These are phyloP conservation scores for Entoloma clypeatum DNA, from an alignment of 1,284 basidiomycete genomes.

Conservation along the genomic window DNA sequence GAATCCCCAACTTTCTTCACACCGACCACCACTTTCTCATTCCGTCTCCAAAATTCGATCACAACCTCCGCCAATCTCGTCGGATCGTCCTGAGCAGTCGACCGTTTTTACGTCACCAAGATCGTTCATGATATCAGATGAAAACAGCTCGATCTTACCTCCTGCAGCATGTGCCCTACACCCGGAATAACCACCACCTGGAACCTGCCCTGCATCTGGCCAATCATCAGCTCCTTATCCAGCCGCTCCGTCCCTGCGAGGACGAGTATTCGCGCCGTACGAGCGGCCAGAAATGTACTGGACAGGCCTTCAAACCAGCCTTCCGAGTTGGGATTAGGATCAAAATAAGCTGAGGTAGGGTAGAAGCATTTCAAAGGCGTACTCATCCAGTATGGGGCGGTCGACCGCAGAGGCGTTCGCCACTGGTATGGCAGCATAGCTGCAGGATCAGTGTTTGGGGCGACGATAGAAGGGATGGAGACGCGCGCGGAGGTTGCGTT, in stretches of 20 bases:
- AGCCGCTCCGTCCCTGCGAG: slow-evolving; percentile 92
- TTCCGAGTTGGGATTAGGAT: slow-evolving; percentile 26
- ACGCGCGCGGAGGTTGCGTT: slow-evolving; percentile 79
- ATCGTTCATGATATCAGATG: background rate
- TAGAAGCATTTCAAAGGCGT: slow-evolving; percentile 23
- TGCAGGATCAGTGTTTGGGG: slow-evolving; percentile 46
- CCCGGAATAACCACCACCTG: slow-evolving; percentile 84
- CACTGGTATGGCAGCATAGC: slow-evolving; percentile 54
- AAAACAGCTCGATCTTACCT: slow-evolving; percentile 45
- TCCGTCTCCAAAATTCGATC: slow-evolving; percentile 88
- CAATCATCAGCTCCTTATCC: slow-evolving; percentile 94
- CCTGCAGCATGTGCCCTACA: slow-evolving; percentile 93
- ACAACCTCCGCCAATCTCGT: slow-evolving; percentile 74
- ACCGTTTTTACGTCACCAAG: no score
- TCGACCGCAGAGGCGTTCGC: slow-evolving; percentile 82
- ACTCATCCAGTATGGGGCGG: slow-evolving; percentile 90
- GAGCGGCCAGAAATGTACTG: slow-evolving; percentile 67
- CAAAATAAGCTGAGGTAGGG: background rate
- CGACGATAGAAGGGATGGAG: slow-evolving; percentile 77
- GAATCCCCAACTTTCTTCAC: slow-evolving; percentile 82
- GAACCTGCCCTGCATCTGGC: slow-evolving; percentile 98
- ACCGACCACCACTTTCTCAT: slow-evolving; percentile 70
- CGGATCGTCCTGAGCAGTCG: slow-evolving; percentile 80
- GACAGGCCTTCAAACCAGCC: slow-evolving; percentile 92
- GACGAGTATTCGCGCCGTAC: slow-evolving; percentile 82